phyloP scores from a whole-genome alignment of 2,329 filamentous ascomycete genomes.

The Clathrospora elynae region DNA sequence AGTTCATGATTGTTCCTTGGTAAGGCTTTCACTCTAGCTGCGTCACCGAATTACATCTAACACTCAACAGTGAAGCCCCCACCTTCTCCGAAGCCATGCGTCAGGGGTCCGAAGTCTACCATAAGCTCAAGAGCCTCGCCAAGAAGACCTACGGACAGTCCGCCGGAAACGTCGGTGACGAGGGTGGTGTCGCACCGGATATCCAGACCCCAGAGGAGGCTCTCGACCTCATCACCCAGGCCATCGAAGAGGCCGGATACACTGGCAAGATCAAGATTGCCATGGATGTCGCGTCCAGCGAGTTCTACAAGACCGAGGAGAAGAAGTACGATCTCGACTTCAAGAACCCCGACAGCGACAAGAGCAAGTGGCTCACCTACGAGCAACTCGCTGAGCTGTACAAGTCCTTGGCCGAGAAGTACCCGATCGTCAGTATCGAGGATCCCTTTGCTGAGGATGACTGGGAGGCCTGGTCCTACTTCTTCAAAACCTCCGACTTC shows the following conservation, averaged over 20 bases:
- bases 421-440: slow-evolving; percentile 98
- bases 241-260: slow-evolving; percentile 95
- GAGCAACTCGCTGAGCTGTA: slow-evolving; percentile 94
- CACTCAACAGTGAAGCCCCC: slow-evolving; percentile 68
- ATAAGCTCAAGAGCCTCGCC: slow-evolving; percentile 92
- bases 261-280: slow-evolving; percentile 96
- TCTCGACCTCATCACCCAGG: slow-evolving; percentile 90
- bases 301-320: slow-evolving; percentile 94
- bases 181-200: slow-evolving; percentile 99
- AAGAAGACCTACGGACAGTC: slow-evolving; percentile 99
- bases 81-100: slow-evolving; percentile 95
- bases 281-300: slow-evolving; percentile 98
- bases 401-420: slow-evolving; percentile 85
- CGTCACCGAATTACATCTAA: slow-evolving; percentile 6
- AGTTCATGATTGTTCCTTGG: slow-evolving; percentile 61
- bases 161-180: slow-evolving; percentile 97
- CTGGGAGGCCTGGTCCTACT: slow-evolving; percentile 99
- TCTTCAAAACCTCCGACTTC: slow-evolving; percentile 98
- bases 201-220: slow-evolving; percentile 97
- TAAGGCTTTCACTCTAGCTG: slow-evolving; percentile 36
- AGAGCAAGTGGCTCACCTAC: slow-evolving; percentile 97
- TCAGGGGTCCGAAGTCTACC: slow-evolving; percentile 97
- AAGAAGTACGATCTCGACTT: slow-evolving; percentile 99
- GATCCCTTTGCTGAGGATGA: slow-evolving; percentile 99
- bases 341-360: slow-evolving; percentile 99